Evolutionary conservation across 179 eudicot genomes (phyloP).

Genomic region (Pouteria campechiana): DNA sequence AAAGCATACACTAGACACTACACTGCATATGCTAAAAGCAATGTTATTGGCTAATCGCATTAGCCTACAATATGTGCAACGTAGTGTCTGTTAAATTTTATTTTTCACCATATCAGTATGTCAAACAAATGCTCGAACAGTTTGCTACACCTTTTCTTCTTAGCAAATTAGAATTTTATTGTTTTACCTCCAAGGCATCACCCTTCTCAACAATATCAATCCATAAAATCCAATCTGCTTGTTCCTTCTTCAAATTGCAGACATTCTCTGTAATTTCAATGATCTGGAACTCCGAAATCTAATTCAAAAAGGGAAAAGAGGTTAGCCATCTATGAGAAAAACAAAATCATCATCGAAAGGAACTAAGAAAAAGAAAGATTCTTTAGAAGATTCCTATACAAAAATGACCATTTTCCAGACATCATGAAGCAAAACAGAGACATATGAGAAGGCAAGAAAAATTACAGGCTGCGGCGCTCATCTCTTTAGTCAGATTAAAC

Average conservation of each 20-base stretch:
- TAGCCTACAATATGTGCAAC: too few relatives aligned
- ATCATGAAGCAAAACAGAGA: background rate
- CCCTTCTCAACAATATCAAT: constrained; percentile 87
- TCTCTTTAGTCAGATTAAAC: too few relatives aligned
- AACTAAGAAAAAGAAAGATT: background rate
- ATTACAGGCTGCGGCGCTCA: too few relatives aligned
- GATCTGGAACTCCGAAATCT: constrained; percentile 83
- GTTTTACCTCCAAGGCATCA: constrained; percentile 55
- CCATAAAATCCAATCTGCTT: constrained; percentile 93
- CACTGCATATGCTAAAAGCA: too few relatives aligned
- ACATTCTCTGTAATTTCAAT: constrained; percentile 87
- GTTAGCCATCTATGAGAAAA: too few relatives aligned
- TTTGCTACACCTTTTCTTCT: too few relatives aligned
- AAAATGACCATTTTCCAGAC: background rate
- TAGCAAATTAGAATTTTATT: too few relatives aligned
- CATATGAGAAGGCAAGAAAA: background rate
- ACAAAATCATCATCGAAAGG: constrained; percentile 3
- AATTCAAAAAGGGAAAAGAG: constrained; percentile 3
- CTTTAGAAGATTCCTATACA: background rate
- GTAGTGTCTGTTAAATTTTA: too few relatives aligned
- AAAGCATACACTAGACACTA: too few relatives aligned
- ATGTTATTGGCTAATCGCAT: too few relatives aligned
- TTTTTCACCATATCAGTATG: too few relatives aligned
- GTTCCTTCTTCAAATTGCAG: constrained; percentile 92
- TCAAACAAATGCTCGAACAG: too few relatives aligned